These are phyloP conservation scores for Fusarium sp. DNA, from an alignment of 2,329 filamentous ascomycete genomes.

Conservation along the genomic window DNA sequence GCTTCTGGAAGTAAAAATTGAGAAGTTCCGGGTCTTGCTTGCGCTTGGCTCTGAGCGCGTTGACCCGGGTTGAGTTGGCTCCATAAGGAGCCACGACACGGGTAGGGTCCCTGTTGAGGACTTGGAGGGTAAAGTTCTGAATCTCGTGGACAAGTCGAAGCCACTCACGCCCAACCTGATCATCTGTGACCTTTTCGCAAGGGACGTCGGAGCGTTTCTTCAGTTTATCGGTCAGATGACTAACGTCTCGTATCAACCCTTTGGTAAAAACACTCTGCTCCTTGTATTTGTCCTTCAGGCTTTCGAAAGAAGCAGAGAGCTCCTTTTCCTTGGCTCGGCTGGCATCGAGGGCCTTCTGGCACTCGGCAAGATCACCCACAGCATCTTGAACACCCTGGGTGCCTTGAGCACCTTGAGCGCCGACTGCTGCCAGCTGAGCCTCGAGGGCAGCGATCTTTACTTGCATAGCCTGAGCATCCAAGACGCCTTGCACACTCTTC, in stretches of 20 bases:
- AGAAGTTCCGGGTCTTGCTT: background rate
- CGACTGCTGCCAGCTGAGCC: background rate
- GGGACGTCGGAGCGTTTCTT: background rate
- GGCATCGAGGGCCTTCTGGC: background rate
- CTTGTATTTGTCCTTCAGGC: background rate
- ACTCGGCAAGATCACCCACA: background rate
- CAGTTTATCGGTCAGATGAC: background rate
- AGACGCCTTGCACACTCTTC: background rate
- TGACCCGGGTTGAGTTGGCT: background rate
- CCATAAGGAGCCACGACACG: background rate
- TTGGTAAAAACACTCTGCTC: background rate
- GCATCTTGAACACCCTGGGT: background rate
- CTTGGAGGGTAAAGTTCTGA: constrained; percentile 5
- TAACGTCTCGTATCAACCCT: background rate
- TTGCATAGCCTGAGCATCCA: background rate
- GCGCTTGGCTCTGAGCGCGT: constrained; percentile 5
- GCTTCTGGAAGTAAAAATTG: background rate
- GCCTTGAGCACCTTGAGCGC: background rate
- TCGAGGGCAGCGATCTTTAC: constrained; percentile 2
- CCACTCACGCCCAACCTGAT: constrained; percentile 1
- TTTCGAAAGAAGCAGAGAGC: background rate
- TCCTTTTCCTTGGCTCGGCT: background rate
- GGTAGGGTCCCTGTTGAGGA: constrained; percentile 14
- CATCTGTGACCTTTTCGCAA: constrained; percentile 21
- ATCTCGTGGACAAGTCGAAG: background rate